A percentile compares a stretch with the other conserved stretches of the same genome.
Evolutionary conservation across 306 rosid genomes (phyloP).

Genomic region (Luffa acutangula): DNA sequence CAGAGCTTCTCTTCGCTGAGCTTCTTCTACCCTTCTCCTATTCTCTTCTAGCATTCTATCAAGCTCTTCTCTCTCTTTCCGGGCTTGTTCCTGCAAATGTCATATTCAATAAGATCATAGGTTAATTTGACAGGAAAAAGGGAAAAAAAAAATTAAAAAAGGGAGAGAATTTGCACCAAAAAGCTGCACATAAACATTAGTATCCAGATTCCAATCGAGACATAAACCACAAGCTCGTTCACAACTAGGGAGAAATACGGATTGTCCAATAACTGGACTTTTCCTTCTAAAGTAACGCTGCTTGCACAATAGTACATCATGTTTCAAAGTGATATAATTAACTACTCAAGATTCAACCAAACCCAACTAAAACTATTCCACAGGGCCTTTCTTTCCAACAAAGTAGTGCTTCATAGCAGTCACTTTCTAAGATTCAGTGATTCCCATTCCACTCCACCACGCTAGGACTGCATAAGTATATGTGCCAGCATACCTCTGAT

Average conservation of each 20-base stretch:
- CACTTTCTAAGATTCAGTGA: background rate
- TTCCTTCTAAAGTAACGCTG: background rate
- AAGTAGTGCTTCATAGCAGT: background rate
- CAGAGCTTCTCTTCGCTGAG: conserved; percentile 77
- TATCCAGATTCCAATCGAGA: background rate
- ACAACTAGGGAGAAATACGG: background rate
- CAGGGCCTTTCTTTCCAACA: background rate
- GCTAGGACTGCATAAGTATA: background rate
- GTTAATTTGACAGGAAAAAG: background rate
- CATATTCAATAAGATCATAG: background rate
- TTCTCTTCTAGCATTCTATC: conserved; percentile 91
- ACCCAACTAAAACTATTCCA: background rate
- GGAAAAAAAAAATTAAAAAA: background rate
- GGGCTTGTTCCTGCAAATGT: conserved; percentile 52
- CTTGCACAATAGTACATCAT: background rate
- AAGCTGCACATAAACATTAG: background rate
- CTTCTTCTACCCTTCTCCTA: conserved; percentile 81
- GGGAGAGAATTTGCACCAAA: background rate
- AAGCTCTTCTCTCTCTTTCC: conserved; percentile 79
- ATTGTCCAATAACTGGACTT: background rate
- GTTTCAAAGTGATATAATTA: background rate
- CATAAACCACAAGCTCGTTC: background rate
- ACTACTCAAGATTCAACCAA: background rate
- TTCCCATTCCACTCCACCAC: background rate
- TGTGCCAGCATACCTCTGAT: background rate